phyloP scores from a whole-genome alignment of 306 rosid species.

The Spatholobus suberectus region DNA sequence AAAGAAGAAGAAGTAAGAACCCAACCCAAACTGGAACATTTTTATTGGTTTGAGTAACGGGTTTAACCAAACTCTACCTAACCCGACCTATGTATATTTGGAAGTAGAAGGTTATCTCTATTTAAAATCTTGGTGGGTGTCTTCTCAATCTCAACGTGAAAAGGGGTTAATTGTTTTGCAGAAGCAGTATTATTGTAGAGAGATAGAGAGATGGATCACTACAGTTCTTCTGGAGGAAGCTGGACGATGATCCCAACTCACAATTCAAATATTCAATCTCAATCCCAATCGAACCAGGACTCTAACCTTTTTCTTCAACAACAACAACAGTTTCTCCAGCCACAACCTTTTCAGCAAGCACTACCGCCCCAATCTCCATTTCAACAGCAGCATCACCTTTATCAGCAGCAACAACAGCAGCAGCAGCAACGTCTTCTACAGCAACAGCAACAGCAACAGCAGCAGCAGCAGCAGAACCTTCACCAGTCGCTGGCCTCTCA shows the following conservation, averaged over 20 bases:
- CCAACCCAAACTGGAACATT: no score
- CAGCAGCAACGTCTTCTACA: conserved; percentile 47
- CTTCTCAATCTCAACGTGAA: not conserved
- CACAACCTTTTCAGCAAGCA: conserved; percentile 44
- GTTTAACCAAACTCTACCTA: no score
- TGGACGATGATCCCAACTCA: conserved; percentile 88
- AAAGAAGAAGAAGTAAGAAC: no score
- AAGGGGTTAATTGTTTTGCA: not conserved
- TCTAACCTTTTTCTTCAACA: conserved; percentile 62
- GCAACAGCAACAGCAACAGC: conserved; percentile 37
- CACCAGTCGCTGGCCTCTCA: conserved; percentile 94
- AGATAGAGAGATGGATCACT: conserved; percentile 68
- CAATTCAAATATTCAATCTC: conserved; percentile 63
- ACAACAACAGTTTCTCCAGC: conserved; percentile 54
- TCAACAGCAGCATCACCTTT: conserved; percentile 53
- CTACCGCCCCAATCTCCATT: conserved; percentile 50
- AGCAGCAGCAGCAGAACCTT: conserved; percentile 59
- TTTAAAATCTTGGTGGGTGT: not conserved
- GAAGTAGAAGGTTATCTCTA: not conserved
- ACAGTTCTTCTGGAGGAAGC: conserved; percentile 70
- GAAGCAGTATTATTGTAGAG: not conserved
- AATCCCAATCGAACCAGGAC: conserved; percentile 67
- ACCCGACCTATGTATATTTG: no score
- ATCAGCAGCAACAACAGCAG: conserved; percentile 52
- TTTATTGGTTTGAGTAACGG: no score